Percentiles rank a stretch among this genome's conserved stretches.
Conservation (phyloP, 306 rosid species). For the Castanospermum australe region DNA sequence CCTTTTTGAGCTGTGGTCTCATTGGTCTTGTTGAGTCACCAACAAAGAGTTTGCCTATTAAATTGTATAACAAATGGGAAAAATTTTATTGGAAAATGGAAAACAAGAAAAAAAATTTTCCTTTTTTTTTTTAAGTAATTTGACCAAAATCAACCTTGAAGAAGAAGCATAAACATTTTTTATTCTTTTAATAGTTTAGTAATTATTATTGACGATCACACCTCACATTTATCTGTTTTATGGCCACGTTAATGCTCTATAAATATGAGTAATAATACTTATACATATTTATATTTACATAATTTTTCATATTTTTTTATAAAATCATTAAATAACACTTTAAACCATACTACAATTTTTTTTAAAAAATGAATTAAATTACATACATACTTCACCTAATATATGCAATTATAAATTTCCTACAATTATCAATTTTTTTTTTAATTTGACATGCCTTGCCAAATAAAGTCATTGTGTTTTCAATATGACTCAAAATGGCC, state of each 20-base stretch:
- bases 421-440: no score
- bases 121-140: neutral
- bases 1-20: neutral
- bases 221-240: neutral
- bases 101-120: neutral
- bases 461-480: neutral
- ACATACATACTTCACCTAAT: neutral
- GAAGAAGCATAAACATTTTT: neutral
- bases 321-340: neutral
- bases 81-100: neutral
- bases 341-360: neutral
- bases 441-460: neutral
- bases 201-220: neutral
- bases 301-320: neutral
- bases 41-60: neutral
- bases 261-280: neutral
- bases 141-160: neutral
- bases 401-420: neutral
- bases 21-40: neutral
- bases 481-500: neutral
- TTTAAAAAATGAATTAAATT: neutral
- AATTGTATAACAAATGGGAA: neutral
- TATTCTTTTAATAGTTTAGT: conserved; percentile 3
- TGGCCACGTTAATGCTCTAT: no score
- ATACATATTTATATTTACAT: neutral